Evolutionary conservation across 2,329 filamentous ascomycete species (phyloP).

Genomic region (Piedraia hortae): DNA sequence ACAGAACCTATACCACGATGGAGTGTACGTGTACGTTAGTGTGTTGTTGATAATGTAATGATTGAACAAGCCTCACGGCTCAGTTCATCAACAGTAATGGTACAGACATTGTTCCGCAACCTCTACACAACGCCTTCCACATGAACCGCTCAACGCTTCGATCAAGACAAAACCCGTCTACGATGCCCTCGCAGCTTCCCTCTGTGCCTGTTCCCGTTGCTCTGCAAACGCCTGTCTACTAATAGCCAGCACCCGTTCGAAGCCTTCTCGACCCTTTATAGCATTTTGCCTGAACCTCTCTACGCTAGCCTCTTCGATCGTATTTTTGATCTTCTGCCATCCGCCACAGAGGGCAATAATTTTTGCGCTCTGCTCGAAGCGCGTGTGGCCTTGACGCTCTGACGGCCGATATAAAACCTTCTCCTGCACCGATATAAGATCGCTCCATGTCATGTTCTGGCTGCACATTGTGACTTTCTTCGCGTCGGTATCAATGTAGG

Average conservation of each 20-base stretch:
- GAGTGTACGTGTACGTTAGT: no score
- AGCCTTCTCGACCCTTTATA: constrained; percentile 68
- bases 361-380: constrained; percentile 69
- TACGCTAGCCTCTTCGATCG: constrained; percentile 77
- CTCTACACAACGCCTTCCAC: no score
- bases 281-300: constrained; percentile 82
- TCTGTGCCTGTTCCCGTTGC: constrained; percentile 35
- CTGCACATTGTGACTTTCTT: constrained; percentile 93
- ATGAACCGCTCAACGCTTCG: no score
- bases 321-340: constrained; percentile 91
- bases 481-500: constrained; percentile 59
- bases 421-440: constrained; percentile 75
- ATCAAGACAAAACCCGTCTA: no score
- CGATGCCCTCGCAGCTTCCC: no score
- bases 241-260: constrained; percentile 84
- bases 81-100: no score
- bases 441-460: constrained; percentile 78
- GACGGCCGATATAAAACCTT: constrained; percentile 30
- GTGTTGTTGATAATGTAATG: no score
- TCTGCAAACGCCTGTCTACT: constrained; percentile 75
- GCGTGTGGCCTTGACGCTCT: constrained; percentile 26
- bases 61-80: no score
- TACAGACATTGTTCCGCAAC: no score
- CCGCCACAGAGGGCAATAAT: constrained; percentile 87
- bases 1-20: no score